phyloP scores from a whole-genome alignment of 257 asterid species.

The Solanum stenotomum region DNA sequence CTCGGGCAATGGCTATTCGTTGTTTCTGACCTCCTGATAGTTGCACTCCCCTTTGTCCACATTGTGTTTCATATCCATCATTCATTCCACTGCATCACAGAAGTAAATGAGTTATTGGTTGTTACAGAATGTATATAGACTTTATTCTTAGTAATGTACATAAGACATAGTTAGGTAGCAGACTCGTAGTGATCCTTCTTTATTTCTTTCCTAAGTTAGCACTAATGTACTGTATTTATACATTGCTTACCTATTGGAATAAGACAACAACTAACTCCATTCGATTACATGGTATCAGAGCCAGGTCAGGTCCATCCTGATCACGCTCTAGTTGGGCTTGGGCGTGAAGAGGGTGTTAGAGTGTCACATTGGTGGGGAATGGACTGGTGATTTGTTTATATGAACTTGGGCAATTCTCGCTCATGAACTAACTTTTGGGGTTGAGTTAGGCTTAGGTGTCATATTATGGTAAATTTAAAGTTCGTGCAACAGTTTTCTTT shows the following conservation, averaged over 20 bases:
- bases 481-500: not conserved
- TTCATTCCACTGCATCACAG: conserved; percentile 51
- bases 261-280: too few relatives aligned
- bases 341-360: not conserved
- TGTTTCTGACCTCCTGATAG: conserved; percentile 84
- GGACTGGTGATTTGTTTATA: not conserved
- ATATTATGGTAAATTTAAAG: not conserved
- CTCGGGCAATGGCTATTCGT: conserved; percentile 71
- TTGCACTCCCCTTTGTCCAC: conserved; percentile 76
- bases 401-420: not conserved
- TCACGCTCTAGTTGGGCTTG: not conserved
- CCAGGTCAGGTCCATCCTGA: not conserved
- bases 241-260: too few relatives aligned
- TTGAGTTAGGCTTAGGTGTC: too few relatives aligned
- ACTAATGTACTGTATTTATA: too few relatives aligned
- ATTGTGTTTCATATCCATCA: conserved; percentile 64
- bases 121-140: not conserved
- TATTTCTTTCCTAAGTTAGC: too few relatives aligned
- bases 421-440: not conserved
- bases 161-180: not conserved
- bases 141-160: too few relatives aligned
- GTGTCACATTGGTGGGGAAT: not conserved
- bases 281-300: not conserved
- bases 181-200: too few relatives aligned
- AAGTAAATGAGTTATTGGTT: not conserved